A percentile compares a stretch with the other conserved stretches of the same genome.
Evolutionary conservation across 805 yeast species (phyloP).

Genomic region (Ogataea dorogensis): DNA sequence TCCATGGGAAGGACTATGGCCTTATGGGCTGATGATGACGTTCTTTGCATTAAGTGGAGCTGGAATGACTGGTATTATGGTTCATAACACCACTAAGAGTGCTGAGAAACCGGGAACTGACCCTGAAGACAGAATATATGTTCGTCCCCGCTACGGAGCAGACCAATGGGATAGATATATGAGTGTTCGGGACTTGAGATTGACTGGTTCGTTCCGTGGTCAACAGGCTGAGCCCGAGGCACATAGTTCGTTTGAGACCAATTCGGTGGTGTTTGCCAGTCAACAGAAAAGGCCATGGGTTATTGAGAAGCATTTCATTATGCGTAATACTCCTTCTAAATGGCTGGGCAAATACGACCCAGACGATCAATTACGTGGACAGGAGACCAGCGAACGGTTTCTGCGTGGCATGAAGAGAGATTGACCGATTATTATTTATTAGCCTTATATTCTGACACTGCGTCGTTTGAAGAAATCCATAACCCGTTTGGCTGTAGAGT

Average conservation of each 20-base stretch:
- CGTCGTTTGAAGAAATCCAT: conserved; percentile 78
- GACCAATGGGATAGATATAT: conserved; percentile 54
- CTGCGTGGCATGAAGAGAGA: conserved; percentile 36
- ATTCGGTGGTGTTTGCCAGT: conserved; percentile 42
- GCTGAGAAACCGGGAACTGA: conserved; percentile 34
- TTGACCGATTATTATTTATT: conserved; percentile 6
- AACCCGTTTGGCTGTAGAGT: conserved; percentile 74
- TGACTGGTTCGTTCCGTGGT: conserved; percentile 73
- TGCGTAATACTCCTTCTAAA: conserved; percentile 39
- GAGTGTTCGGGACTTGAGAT: conserved; percentile 72
- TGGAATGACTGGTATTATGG: conserved; percentile 36
- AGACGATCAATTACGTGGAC: conserved; percentile 32
- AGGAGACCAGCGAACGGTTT: conserved; percentile 36
- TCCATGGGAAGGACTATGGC: conserved; percentile 68
- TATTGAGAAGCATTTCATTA: conserved; percentile 37
- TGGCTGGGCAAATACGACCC: conserved; percentile 37
- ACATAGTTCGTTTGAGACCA: conserved; percentile 76
- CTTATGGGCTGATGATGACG: conserved; percentile 55
- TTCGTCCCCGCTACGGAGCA: conserved; percentile 51
- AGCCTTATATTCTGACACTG: conserved; percentile 38
- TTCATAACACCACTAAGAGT: conserved; percentile 31
- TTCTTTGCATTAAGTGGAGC: conserved; percentile 55
- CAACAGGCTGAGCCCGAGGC: conserved; percentile 67
- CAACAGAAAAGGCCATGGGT: conserved; percentile 37
- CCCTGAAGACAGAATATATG: conserved; percentile 44